Base-by-base conservation (phyloP, 306 rosid genomes). In the Vigna mungo region DNA sequence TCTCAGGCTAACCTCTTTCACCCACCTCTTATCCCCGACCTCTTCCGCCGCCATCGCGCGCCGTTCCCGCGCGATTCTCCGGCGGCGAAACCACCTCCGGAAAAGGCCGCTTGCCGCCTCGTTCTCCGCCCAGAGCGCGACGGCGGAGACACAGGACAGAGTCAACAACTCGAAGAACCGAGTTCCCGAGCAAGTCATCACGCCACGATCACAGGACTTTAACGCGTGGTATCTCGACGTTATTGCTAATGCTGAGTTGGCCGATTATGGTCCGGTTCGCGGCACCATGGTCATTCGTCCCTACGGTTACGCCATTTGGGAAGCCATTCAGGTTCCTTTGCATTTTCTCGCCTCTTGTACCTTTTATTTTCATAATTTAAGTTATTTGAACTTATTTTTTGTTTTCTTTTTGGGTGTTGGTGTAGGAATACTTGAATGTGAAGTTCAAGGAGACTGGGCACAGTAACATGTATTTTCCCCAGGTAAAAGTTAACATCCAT, bases 251-350 rank as follows among this genome's bases (percentile, higher is more conserved):
- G 99, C 99, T 2, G 96, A 90, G 89, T 93, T 95, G 12, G 99
- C 99, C 0, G 99, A 95, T 80, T 95, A 95, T 43, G 98, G 98
- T 67, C 97, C 98, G n/a, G 97, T 95, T 61, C 92, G 98, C 10
- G 98, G 98, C 11, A 95, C 98, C 53, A 92, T 95, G 98, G 98
- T 95, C 65, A 92, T 94, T 84, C 97, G 97, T 41, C 99, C 99
- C 36, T 95, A 95, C 73, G 97, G 97, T 55, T 95, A 95, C 54
- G 93, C 97, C 54, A 92, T 95, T 64, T 95, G 97, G 98, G 98
- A 95, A 76, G 89, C 98, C 14, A 92, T 92, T 86, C 98, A 94
- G 97, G 98, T 90, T 75, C 64, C 9, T 37, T 20, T 34, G 48
- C 58, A 25, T 1, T 68, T 52, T 75, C 58, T 39, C 7, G 41